Evolutionary conservation across 495 filamentous ascomycete species (phyloP).

Genomic region (Podospora sp.): DNA sequence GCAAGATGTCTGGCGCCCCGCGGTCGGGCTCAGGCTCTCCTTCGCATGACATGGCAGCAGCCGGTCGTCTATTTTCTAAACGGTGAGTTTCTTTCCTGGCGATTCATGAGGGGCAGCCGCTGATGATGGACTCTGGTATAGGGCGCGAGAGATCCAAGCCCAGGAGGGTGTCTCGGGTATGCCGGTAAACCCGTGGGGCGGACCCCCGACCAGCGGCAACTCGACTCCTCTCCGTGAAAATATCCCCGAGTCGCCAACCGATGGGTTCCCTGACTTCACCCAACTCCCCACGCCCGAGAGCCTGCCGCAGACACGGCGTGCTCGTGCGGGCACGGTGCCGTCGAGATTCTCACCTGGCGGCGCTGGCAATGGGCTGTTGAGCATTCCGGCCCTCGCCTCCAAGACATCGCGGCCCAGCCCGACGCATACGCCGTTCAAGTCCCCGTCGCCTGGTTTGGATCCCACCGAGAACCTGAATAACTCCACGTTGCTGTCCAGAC

Average conservation of each 20-base stretch:
- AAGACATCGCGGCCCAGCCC: constrained; percentile 88
- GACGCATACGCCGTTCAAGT: constrained; percentile 86
- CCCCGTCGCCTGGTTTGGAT: constrained; percentile 74
- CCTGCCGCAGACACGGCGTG: constrained; percentile 63
- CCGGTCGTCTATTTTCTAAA: constrained; percentile 79
- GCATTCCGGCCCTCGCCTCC: constrained; percentile 67
- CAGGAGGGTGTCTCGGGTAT: constrained; percentile 79
- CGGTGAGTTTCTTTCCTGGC: constrained; percentile 62
- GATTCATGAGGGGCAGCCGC: constrained; percentile 20
- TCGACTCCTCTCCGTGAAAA: constrained; percentile 96
- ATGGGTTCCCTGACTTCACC: constrained; percentile 90
- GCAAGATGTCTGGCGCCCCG: constrained; percentile 70
- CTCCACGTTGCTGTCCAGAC: constrained; percentile 77
- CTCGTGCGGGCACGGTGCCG: constrained; percentile 93
- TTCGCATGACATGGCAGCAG: constrained; percentile 82
- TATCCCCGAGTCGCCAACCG: constrained; percentile 95
- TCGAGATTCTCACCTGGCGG: constrained; percentile 82
- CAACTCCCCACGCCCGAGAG: constrained; percentile 61
- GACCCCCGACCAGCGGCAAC: constrained; percentile 88
- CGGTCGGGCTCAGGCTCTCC: constrained; percentile 95
- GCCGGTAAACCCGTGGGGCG: constrained; percentile 84
- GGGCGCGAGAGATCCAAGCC: constrained; percentile 94
- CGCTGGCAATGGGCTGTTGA: constrained; percentile 59
- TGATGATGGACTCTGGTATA: constrained; percentile 34
- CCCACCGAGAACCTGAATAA: constrained; percentile 54